phyloP scores from a whole-genome alignment of 2,329 filamentous ascomycete species.

The Dactylellina parvicollis region DNA sequence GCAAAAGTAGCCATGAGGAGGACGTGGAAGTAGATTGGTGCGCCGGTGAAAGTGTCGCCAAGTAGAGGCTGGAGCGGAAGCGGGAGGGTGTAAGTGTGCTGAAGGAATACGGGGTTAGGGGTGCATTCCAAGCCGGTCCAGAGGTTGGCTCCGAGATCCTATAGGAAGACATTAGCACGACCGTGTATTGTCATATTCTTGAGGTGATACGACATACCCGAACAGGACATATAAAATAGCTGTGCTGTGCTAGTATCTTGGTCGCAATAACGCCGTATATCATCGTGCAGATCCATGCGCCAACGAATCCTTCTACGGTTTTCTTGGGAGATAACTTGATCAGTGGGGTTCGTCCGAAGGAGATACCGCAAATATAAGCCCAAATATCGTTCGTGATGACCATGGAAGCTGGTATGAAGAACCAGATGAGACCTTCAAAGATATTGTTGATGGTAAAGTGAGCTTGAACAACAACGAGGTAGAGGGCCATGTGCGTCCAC shows the following conservation, averaged over 20 bases:
- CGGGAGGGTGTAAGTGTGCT: slow-evolving; percentile 77
- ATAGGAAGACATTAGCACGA: not conserved
- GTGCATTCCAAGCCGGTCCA: slow-evolving; percentile 89
- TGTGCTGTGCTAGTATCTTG: slow-evolving; percentile 85
- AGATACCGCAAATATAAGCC: slow-evolving; percentile 96
- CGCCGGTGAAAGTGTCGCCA: slow-evolving; percentile 64
- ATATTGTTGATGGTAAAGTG: slow-evolving; percentile 99
- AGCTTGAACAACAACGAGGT: slow-evolving; percentile 95
- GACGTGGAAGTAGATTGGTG: slow-evolving; percentile 91
- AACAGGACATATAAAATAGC: slow-evolving; percentile 98
- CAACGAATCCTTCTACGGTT: slow-evolving; percentile 97
- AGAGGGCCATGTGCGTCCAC: slow-evolving; percentile 99
- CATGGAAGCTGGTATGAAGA: slow-evolving; percentile 91
- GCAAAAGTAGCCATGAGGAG: slow-evolving; percentile 91
- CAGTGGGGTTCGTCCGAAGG: slow-evolving; percentile 92
- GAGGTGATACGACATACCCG: slow-evolving; percentile 67
- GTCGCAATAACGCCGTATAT: slow-evolving; percentile 84
- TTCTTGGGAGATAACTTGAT: slow-evolving; percentile 99
- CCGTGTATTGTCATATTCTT: not conserved
- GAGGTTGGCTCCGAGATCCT: slow-evolving; percentile 89
- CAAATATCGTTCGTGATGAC: slow-evolving; percentile 99
- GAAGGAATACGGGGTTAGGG: slow-evolving; percentile 89
- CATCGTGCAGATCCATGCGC: slow-evolving; percentile 94
- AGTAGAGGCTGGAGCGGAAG: slow-evolving; percentile 74
- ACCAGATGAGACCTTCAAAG: slow-evolving; percentile 99